phyloP scores from a whole-genome alignment of 345 rosid species.

The Linum trigynum region DNA sequence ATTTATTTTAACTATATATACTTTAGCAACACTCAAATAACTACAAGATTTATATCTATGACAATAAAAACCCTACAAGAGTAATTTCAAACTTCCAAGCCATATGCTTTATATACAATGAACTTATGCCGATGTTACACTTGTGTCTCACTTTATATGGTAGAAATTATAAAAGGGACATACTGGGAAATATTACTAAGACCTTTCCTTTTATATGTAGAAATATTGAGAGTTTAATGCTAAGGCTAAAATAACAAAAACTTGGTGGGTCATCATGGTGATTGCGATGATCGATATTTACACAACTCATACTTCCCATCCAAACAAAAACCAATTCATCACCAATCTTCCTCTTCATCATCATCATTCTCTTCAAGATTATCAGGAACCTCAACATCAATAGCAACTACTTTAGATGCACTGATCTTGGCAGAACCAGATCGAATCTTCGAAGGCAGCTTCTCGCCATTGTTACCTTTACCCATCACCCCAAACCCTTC shows the following conservation, averaged over 20 bases:
- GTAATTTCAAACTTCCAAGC: too few species aligned
- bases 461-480: slow-evolving; percentile 15
- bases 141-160: neutral
- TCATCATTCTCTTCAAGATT: slow-evolving; percentile 13
- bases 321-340: too few species aligned
- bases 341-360: slow-evolving; percentile 14
- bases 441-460: slow-evolving; percentile 38
- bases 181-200: neutral
- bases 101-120: too few species aligned
- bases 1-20: too few species aligned
- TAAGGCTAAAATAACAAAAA: neutral
- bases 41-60: too few species aligned
- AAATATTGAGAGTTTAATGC: neutral
- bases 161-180: neutral
- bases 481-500: slow-evolving; percentile 22
- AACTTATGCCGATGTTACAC: too few species aligned
- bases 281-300: neutral
- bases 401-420: slow-evolving; percentile 53
- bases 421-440: slow-evolving; percentile 40
- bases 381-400: slow-evolving; percentile 36
- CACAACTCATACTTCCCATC: neutral
- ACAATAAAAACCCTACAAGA: too few species aligned
- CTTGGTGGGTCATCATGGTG: neutral
- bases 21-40: too few species aligned
- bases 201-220: too few species aligned